Evolutionary conservation across 306 rosid genomes (phyloP), one percentile per base, ranked within the genome.

Genomic region (Vigna unguiculata): DNA sequence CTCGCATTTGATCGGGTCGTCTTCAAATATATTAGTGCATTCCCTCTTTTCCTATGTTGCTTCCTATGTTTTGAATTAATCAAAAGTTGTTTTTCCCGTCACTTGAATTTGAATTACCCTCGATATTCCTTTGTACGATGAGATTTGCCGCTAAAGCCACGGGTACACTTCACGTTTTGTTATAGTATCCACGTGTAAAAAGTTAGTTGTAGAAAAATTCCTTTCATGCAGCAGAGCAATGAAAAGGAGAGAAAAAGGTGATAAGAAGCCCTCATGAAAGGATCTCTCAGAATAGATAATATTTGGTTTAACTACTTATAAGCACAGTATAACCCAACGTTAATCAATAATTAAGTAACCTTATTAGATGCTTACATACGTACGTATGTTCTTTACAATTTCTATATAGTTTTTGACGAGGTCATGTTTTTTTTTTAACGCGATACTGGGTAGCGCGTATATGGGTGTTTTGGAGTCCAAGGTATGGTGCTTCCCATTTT

Each of bases 381-480:
- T 17, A 65, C n/a, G 48, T 32, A 32, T 0, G 36, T 41, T 65
- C 5, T 65, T 40, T 20, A 5, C 34, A n/a, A 10, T 19, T 64
- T 38, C 2, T 17, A 38, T 9, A 40, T 40, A 40, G 9, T 64
- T 38, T 19, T 65, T 65, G 52, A 65, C 71, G 41, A 4, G n/a
- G 71, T 65, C 71, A 65, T 64, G 4, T 7, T 62, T 17, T 58
- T 34, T 62, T 64, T 40, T 34, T 62, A 19, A 62, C 12, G 49
- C 16, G 16, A 20, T 64, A 36, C 48, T 10, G 70, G 70, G 32
- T 17, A 19, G 70, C 70, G 70, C 32, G 32, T 19, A 34, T 62
- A 63, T 17, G 69, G 48, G 25, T 65, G 71, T 41, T 40, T 65
- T 65, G 71, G 71, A 20, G 71, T 65, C 71, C 71, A 65, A 65